Conservation (phyloP, 192 early-diverging fungal genomes). For the Coemansia aciculifera region DNA sequence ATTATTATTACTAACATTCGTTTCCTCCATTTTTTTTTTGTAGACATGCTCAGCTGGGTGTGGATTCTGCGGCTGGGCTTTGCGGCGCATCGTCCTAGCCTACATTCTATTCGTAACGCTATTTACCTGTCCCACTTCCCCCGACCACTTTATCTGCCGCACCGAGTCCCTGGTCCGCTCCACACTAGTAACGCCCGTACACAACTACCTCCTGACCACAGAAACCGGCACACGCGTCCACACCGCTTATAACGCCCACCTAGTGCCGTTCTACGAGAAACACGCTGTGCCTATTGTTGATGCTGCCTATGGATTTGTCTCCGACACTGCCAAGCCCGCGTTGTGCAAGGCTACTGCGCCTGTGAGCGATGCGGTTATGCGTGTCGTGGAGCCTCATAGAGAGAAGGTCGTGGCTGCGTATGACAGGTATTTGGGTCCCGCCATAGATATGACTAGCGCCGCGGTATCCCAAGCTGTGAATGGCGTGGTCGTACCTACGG, state of each 20-base stretch:
- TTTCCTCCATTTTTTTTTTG: background rate
- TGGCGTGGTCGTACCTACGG: conserved; percentile 21
- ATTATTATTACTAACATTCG: background rate
- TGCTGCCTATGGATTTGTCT: conserved; percentile 16
- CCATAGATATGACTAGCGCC: conserved; percentile 19
- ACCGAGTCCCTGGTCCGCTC: conserved; percentile 16
- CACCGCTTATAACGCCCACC: conserved; percentile 47
- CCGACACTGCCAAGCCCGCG: conserved; percentile 26
- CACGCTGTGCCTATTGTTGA: conserved; percentile 32
- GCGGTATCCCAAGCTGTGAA: conserved; percentile 5
- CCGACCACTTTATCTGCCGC: conserved; percentile 37
- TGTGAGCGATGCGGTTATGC: conserved; percentile 23
- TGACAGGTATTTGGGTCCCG: conserved; percentile 22
- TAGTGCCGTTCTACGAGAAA: conserved; percentile 50
- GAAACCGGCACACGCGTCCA: conserved; percentile 46
- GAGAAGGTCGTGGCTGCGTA: conserved; percentile 21
- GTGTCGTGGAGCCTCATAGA: conserved; percentile 21
- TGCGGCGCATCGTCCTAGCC: conserved; percentile 23
- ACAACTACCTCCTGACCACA: conserved; percentile 24
- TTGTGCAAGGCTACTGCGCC: conserved; percentile 26
- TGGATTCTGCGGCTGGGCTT: conserved; percentile 18
- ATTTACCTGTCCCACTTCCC: conserved; percentile 34
- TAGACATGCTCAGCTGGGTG: conserved; percentile 17
- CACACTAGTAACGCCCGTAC: conserved; percentile 25
- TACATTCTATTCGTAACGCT: conserved; percentile 39